Evolutionary conservation across 2,329 filamentous ascomycete genomes (phyloP), one percentile per base, ranked within the genome.

Genomic region (Fonsecaea multimorphosa): DNA sequence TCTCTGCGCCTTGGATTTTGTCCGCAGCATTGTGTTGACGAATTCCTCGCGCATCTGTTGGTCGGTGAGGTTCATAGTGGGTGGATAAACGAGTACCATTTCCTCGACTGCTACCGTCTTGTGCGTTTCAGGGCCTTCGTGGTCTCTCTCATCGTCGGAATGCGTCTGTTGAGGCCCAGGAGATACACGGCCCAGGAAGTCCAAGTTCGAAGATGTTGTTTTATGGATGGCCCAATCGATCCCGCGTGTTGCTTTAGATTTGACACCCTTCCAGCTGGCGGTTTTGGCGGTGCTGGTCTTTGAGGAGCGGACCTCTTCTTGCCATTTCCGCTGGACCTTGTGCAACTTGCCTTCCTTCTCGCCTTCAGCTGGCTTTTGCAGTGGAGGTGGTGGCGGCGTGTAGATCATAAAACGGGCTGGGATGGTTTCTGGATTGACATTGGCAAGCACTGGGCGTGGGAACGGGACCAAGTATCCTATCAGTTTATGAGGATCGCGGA

Each of bases 321-420:
- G 77, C 80, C 80, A 82, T 72, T 79, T 79, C 6, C 80, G 74
- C 69, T 80, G 78, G 22, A 80, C 73, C 66, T 80, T 81, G 70
- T 80, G 80, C 49, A 78, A 65, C 31, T 76, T 76, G 53, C 68
- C 74, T 69, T 82, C 80, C 64, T 80, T 81, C 52, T 78, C 76
- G 49, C 79, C 80, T 36, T 78, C 74, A 16, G 72, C 73, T 0
- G 80, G 79, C 59, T 76, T 77, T 12, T 72, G 71, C 1, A 82
- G 72, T 9, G 80, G 80, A 8, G 79, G 79, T 5, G 78, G 74
- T 5, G 79, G 79, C 2, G 80, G 80, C 0, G 80, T 81, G 70
- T 81, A 82, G 65, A 82, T 76, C 24, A 82, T 71, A 68, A 81
- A 82, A 11, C 79, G 77, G 5, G 74, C 68, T 0, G 80, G 79